Percentiles rank a stretch among this genome's conserved stretches.
Conservation (phyloP, 2,329 filamentous ascomycete genomes). For the Aaosphaeria pasadenensis region DNA sequence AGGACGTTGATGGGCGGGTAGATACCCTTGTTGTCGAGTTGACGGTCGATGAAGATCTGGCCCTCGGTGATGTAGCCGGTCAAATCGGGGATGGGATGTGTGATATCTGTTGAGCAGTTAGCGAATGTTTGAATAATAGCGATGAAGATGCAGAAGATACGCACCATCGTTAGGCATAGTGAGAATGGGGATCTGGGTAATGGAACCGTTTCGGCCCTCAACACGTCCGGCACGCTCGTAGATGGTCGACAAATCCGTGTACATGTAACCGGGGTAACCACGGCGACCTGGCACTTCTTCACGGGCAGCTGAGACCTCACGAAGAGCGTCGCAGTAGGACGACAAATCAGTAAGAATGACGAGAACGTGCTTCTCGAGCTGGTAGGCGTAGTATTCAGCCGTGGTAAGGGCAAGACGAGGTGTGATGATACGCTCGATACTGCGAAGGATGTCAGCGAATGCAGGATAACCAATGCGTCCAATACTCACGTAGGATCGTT, state of each 20-base stretch:
- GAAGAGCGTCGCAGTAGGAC: conserved; percentile 96
- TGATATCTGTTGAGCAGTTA: conserved; percentile 67
- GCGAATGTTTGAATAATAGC: background rate
- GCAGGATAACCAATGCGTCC: background rate
- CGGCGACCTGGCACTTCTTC: conserved; percentile 99
- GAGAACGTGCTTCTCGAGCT: conserved; percentile 98
- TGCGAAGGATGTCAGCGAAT: conserved; percentile 32
- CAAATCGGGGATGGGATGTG: conserved; percentile 96
- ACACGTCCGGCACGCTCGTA: conserved; percentile 99
- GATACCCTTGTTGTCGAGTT: conserved; percentile 92
- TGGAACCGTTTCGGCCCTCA: conserved; percentile 92
- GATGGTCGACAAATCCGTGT: conserved; percentile 99
- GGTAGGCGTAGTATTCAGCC: conserved; percentile 99
- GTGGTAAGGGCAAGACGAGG: conserved; percentile 97
- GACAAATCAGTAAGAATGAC: conserved; percentile 98
- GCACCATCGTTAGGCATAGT: conserved; percentile 97
- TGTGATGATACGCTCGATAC: conserved; percentile 99
- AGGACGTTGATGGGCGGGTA: conserved; percentile 99
- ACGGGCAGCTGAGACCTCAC: conserved; percentile 95
- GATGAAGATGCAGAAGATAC: conserved; percentile 6
- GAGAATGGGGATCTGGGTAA: conserved; percentile 97
- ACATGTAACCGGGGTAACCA: conserved; percentile 99
- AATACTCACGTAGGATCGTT: conserved; percentile 89
- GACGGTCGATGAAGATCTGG: conserved; percentile 95
- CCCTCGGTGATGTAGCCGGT: conserved; percentile 99